Evolutionary conservation across 148 eudicot species (phyloP).

Genomic region (Arbutus unedo): DNA sequence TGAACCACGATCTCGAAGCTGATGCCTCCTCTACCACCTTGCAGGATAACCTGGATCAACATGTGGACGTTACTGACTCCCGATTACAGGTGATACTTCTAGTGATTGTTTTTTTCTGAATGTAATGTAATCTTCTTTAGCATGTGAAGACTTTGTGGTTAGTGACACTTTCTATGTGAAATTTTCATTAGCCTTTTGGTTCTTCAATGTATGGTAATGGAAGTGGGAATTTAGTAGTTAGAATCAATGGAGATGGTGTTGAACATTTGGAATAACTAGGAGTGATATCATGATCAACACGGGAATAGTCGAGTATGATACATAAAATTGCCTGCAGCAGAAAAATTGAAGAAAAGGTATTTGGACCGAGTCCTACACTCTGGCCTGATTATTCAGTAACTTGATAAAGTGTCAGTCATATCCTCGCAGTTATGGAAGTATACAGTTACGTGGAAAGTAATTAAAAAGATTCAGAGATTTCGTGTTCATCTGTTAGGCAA

Average conservation of each 20-base stretch:
- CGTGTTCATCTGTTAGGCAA: background rate
- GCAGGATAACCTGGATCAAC: constrained; percentile 80
- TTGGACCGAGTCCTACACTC: background rate
- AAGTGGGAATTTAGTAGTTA: background rate
- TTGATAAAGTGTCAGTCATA: background rate
- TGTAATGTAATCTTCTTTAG: background rate
- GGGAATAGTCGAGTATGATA: background rate
- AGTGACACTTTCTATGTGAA: background rate
- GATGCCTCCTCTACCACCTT: constrained; percentile 3
- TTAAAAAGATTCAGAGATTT: background rate
- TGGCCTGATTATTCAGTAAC: background rate
- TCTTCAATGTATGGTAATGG: constrained; percentile 4
- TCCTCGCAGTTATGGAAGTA: background rate
- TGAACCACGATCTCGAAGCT: background rate
- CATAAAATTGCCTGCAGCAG: background rate
- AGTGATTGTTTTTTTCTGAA: background rate
- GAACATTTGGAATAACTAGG: background rate
- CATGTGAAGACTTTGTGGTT: background rate
- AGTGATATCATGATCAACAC: background rate
- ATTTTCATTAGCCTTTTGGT: background rate
- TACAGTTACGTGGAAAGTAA: background rate
- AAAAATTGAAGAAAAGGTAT: background rate
- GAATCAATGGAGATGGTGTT: background rate
- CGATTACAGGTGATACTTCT: constrained; percentile 58
- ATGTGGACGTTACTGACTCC: constrained; percentile 75